Evolutionary conservation across 2,329 filamentous ascomycete genomes (phyloP).

Genomic region (Alternaria burnsii): DNA sequence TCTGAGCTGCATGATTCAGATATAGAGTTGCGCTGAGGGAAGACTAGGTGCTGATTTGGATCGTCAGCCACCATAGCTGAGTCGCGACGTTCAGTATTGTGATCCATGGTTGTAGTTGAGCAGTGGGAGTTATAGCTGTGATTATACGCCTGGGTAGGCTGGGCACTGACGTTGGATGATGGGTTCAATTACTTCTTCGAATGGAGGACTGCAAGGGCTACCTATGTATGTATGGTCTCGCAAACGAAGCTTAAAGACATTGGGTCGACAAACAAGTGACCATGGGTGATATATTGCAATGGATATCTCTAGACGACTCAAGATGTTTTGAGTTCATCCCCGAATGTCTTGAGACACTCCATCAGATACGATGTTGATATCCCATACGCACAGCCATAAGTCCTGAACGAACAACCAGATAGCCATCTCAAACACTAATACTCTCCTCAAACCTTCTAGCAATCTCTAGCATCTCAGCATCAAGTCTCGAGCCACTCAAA

Average conservation of each 20-base stretch:
- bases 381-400: neutral
- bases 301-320: neutral
- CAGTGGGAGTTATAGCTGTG: neutral
- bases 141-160: too few relatives aligned
- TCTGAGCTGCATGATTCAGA: neutral
- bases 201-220: too few relatives aligned
- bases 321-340: neutral
- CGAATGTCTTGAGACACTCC: neutral
- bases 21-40: neutral
- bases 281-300: neutral
- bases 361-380: neutral
- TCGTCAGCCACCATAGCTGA: neutral
- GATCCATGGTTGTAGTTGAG: neutral
- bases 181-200: too few relatives aligned
- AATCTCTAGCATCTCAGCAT: conserved; percentile 53
- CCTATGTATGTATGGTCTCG: neutral
- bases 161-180: too few relatives aligned
- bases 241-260: neutral
- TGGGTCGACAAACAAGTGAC: neutral
- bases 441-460: conserved; percentile 41
- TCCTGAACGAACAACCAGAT: neutral
- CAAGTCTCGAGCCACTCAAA: conserved; percentile 49
- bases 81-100: neutral
- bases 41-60: neutral
- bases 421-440: neutral